Percentiles rank a stretch among this genome's conserved stretches.
phyloP scores from a whole-genome alignment of 257 asterid species.

The Hygrophila difformis region DNA sequence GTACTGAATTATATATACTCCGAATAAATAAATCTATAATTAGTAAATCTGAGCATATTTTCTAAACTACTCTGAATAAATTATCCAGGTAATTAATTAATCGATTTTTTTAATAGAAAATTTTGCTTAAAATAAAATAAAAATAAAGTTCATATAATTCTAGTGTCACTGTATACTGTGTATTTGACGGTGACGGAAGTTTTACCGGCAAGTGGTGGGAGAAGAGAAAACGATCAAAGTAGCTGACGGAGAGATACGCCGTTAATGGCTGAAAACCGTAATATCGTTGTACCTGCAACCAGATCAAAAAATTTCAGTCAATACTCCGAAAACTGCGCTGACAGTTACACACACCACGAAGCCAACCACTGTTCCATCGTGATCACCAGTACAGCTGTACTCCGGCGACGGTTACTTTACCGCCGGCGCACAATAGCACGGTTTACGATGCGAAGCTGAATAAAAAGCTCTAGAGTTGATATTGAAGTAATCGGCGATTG shows the following conservation, averaged over 20 bases:
- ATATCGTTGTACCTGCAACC: conserved; percentile 70
- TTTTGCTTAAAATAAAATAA: too few relatives aligned
- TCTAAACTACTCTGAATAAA: too few relatives aligned
- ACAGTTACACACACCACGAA: conserved; percentile 14
- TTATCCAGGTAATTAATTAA: too few relatives aligned
- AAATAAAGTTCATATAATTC: too few relatives aligned
- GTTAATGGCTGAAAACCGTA: conserved; percentile 84
- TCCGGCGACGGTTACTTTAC: neutral
- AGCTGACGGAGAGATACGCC: conserved; percentile 83
- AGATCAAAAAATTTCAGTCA: conserved; percentile 15
- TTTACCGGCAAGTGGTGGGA: conserved; percentile 75
- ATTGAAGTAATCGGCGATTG: too few relatives aligned
- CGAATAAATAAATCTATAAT: too few relatives aligned
- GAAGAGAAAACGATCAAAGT: conserved; percentile 78
- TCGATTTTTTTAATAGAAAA: too few relatives aligned
- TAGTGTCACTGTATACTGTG: too few relatives aligned
- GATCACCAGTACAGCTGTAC: conserved; percentile 6
- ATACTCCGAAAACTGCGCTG: conserved; percentile 24
- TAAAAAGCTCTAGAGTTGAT: too few relatives aligned
- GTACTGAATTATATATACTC: conserved; percentile 9
- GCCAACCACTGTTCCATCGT: conserved; percentile 27
- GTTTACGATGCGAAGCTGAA: too few relatives aligned
- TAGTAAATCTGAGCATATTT: too few relatives aligned
- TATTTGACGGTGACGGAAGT: conserved; percentile 21
- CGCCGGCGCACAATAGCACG: conserved; percentile 18